Base-by-base conservation (phyloP, 352 stramenopile species). In the Pythium aristosporum region DNA sequence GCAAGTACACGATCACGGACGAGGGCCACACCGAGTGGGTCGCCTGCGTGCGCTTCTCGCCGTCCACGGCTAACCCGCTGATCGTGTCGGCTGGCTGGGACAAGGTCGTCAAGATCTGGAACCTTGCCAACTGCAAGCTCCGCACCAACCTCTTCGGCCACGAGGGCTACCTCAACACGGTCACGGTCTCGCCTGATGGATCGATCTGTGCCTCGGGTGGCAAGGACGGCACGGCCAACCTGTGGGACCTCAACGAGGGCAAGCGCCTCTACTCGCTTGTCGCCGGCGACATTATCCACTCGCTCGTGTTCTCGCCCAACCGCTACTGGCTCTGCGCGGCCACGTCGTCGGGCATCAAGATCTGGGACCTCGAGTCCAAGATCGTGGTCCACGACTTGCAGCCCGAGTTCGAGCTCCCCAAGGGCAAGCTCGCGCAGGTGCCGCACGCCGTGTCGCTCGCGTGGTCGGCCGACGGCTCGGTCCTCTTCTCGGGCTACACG, bases 281-380 rank as follows among this genome's bases (percentile, higher is more conserved):
- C 62, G 98, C 97, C 12, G 96, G 96, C 61, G 96, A 99, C 77
- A 98, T 99, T 78, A 95, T 96, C 82, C 86, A 96, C 71, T 96
- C 94, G 21, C 89, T 99, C 21, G 94, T 99, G 57, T 99, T 99
- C 85, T 99, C 94, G 66, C 98, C 98, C 62, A 99, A 99, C 91
- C 95, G 97, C 62, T 99, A 99, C 94, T 99, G 98, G 98, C 83
- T 99, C 65, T 99, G 97, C 83, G 98, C 98, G 52, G 98, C 98
- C 63, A 99, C 98, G 37, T 97, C 96, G 57, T 95, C 96, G 61
- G 88, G 88, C 79, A 99, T 99, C 88, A 99, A 99, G 92, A 99
- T 99, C 85, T 99, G 98, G 98, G 98, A 99, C 79, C 87, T 99
- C 37, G 98, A 99, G 83, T 98, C 85, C 59, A 99, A 99, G 96